Conservation (phyloP, 2,329 filamentous ascomycete genomes). For the Canariomyces notabilis region DNA sequence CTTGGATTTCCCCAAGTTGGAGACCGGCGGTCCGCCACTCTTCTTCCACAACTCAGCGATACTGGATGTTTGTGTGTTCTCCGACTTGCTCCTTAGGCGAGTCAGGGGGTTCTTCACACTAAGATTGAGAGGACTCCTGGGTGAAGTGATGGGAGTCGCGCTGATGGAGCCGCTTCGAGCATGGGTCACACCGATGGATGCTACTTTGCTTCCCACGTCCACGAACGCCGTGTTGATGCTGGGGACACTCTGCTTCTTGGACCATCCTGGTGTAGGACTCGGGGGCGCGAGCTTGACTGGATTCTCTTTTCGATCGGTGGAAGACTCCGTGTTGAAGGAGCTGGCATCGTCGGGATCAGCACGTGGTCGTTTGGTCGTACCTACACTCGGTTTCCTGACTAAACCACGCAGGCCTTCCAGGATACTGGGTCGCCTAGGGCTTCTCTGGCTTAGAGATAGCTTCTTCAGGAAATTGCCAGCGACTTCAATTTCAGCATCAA, state of each 20-base stretch:
- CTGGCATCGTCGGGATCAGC: constrained; percentile 36
- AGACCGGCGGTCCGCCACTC: constrained; percentile 50
- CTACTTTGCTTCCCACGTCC: constrained; percentile 50
- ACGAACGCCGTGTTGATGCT: constrained; percentile 56
- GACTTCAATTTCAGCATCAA: constrained; percentile 55
- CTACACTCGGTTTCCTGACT: constrained; percentile 46
- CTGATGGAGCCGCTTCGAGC: constrained; percentile 57
- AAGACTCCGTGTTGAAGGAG: constrained; percentile 26
- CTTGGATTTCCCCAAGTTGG: constrained; percentile 38
- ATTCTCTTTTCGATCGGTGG: constrained; percentile 34
- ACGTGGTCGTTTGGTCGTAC: constrained; percentile 42
- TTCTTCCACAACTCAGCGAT: constrained; percentile 49
- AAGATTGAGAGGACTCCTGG: constrained; percentile 46
- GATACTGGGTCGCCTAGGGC: constrained; percentile 47
- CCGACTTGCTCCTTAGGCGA: constrained; percentile 53
- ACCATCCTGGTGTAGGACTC: constrained; percentile 47
- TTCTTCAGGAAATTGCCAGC: constrained; percentile 61
- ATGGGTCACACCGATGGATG: constrained; percentile 53
- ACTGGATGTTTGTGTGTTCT: constrained; percentile 38
- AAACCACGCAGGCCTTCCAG: constrained; percentile 48
- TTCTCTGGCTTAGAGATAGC: constrained; percentile 48
- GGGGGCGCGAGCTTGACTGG: constrained; percentile 49
- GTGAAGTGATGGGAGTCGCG: constrained; percentile 47
- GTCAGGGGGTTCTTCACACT: constrained; percentile 46
- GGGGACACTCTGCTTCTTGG: constrained; percentile 46